Evolutionary conservation across 148 eudicot genomes (phyloP).

Genomic region (Diospyros lotus): DNA sequence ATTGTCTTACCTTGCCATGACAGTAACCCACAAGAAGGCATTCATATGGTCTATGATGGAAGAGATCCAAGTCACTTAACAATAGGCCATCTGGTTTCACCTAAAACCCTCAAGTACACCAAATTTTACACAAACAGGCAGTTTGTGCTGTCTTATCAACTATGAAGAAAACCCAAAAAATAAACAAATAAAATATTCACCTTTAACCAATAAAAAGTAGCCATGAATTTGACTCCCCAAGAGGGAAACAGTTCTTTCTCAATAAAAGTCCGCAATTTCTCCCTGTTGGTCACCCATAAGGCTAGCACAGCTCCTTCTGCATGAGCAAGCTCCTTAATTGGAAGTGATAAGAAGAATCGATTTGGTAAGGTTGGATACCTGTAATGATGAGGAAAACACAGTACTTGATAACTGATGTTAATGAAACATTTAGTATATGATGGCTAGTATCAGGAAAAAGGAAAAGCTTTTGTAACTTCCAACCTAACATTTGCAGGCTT

Average conservation of each 20-base stretch:
- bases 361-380: slow-evolving; percentile 94
- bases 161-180: background rate
- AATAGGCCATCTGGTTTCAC: slow-evolving; percentile 76
- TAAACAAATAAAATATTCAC: slow-evolving; percentile 18
- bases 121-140: background rate
- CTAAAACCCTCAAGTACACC: slow-evolving; percentile 31
- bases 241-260: slow-evolving; percentile 82
- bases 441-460: background rate
- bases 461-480: background rate
- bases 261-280: slow-evolving; percentile 72
- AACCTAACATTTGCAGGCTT: background rate
- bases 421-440: too few species aligned
- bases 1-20: slow-evolving; percentile 32
- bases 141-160: background rate
- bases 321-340: slow-evolving; percentile 64
- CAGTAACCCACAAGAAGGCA: slow-evolving; percentile 84
- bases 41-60: slow-evolving; percentile 96
- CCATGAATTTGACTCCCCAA: slow-evolving; percentile 79
- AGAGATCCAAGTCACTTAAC: slow-evolving; percentile 82
- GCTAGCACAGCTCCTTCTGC: slow-evolving; percentile 79
- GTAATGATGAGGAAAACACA: slow-evolving; percentile 18
- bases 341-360: slow-evolving; percentile 77
- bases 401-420: background rate
- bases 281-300: slow-evolving; percentile 95
- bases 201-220: slow-evolving; percentile 89